These are phyloP conservation scores for Porodaedalea pini DNA, from an alignment of 1,284 basidiomycete species.

Conservation along the genomic window DNA sequence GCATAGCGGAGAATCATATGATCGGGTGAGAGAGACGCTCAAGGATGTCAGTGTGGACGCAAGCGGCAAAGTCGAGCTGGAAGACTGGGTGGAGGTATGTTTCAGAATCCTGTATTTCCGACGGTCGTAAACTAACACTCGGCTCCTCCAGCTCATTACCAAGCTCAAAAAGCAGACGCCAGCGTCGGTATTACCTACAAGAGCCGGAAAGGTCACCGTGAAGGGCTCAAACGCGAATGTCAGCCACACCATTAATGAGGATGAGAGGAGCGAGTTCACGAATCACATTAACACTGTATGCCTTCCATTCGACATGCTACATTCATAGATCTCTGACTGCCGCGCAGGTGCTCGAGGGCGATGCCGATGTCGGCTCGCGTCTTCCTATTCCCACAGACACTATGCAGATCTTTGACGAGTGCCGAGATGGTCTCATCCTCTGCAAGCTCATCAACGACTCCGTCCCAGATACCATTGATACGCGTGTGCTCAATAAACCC, in stretches of 20 bases:
- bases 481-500: conserved; percentile 93
- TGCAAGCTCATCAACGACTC: conserved; percentile 99
- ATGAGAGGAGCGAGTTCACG: conserved; percentile 94
- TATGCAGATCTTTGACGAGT: conserved; percentile 99
- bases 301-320: conserved; percentile 21
- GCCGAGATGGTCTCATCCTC: conserved; percentile 90
- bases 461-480: conserved; percentile 98
- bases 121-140: conserved; percentile 21
- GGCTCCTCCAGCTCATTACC: conserved; percentile 61
- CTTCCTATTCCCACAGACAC: conserved; percentile 96
- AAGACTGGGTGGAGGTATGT: conserved; percentile 94
- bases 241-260: conserved; percentile 98
- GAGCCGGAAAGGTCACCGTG: conserved; percentile 90
- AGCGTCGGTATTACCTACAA: conserved; percentile 59
- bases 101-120: neutral
- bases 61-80: conserved; percentile 93
- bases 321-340: neutral
- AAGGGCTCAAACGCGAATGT: conserved; percentile 94
- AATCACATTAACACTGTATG: conserved; percentile 92
- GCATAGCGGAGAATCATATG: conserved; percentile 82
- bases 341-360: conserved; percentile 82
- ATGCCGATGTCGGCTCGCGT: conserved; percentile 78
- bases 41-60: conserved; percentile 95
- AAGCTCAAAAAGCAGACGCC: conserved; percentile 66
- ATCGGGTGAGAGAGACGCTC: conserved; percentile 85